Evolutionary conservation across 108 stramenopile genomes (phyloP).

Genomic region (Epithemia pelagica): DNA sequence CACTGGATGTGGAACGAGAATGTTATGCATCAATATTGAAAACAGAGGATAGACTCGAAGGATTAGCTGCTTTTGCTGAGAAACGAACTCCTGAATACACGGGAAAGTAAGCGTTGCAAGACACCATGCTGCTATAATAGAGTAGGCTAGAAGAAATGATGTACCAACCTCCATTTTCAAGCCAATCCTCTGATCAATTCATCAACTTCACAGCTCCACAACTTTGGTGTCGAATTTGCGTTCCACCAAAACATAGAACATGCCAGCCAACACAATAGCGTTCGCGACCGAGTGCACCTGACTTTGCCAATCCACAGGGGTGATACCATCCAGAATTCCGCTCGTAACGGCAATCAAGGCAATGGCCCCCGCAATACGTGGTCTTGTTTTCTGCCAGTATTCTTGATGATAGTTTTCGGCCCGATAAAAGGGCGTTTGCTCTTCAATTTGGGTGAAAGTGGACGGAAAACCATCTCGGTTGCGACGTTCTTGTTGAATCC

Average conservation of each 20-base stretch:
- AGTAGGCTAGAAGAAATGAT: background rate
- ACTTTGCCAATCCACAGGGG: constrained; percentile 18
- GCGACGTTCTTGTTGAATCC: constrained; percentile 11
- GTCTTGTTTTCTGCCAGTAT: constrained; percentile 72
- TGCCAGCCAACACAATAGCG: constrained; percentile 16
- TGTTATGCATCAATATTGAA: constrained; percentile 48
- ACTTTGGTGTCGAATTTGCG: constrained; percentile 43
- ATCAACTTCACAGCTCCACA: constrained; percentile 20
- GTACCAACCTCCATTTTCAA: no score
- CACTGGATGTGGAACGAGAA: constrained; percentile 54
- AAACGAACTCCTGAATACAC: constrained; percentile 55
- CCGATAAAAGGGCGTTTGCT: constrained; percentile 44
- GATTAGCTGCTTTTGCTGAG: constrained; percentile 64
- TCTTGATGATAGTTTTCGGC: constrained; percentile 79
- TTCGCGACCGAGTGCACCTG: constrained; percentile 28
- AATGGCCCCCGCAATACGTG: constrained; percentile 33
- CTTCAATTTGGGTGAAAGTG: constrained; percentile 45
- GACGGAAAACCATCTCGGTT: constrained; percentile 30
- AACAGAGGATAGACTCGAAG: constrained; percentile 72
- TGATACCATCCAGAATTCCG: constrained; percentile 24
- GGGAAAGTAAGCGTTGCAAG: constrained; percentile 47
- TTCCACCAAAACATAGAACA: constrained; percentile 20
- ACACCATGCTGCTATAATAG: no score
- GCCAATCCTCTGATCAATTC: no score
- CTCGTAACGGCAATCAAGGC: constrained; percentile 34